These are phyloP conservation scores for Stentor coeruleus DNA, from an alignment of 73 alveolate genomes.

Conservation along the genomic window DNA sequence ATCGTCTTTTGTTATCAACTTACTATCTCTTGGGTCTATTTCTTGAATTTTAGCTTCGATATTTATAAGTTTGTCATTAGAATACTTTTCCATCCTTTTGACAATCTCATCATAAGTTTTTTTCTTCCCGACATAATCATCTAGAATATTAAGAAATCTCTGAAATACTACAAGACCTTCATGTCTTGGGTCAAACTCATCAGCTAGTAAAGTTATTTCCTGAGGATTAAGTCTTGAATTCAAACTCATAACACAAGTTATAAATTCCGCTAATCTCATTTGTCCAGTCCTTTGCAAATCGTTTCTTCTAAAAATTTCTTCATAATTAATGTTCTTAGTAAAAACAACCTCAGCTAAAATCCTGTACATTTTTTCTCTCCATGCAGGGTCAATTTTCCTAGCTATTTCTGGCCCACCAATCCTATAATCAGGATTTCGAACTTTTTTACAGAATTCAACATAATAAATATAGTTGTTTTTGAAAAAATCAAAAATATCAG, in stretches of 20 bases:
- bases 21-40: conserved; percentile 12
- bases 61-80: not conserved
- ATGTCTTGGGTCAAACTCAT: conserved; percentile 8
- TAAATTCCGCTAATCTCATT: not conserved
- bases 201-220: not conserved
- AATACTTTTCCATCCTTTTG: not conserved
- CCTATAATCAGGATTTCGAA: not conserved
- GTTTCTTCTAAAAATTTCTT: not conserved
- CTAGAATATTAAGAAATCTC: not conserved
- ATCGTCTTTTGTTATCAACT: conserved; percentile 16
- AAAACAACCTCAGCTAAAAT: not conserved
- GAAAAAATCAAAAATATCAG: not conserved
- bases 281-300: not conserved
- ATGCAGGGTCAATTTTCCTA: conserved; percentile 6
- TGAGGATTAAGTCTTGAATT: not conserved
- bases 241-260: not conserved
- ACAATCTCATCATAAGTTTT: not conserved
- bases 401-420: not conserved
- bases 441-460: not conserved
- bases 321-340: not conserved
- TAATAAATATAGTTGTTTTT: too few relatives aligned
- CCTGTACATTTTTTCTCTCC: not conserved
- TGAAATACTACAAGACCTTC: not conserved
- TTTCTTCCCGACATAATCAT: not conserved
- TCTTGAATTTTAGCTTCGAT: not conserved